Base-by-base conservation (phyloP, 1,139 yeast species). In the Protomyces lactucae-debilis region DNA sequence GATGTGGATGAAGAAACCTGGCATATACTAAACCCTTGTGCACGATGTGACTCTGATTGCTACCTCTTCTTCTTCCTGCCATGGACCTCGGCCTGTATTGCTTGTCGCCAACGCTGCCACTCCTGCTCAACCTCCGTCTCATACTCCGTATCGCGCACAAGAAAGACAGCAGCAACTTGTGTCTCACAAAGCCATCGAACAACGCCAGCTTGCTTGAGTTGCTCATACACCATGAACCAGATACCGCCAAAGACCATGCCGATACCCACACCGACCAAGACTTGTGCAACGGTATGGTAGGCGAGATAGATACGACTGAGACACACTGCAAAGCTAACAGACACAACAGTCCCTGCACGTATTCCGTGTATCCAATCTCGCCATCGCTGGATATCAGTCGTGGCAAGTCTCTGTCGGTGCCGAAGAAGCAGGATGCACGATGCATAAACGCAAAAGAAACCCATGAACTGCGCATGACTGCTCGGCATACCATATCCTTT, bases 391-490 rank as follows among this genome's bases (percentile, higher is more conserved):
- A 37, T 37, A 2, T 5, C 16, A 3, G 14, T n/a, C 5, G 4
- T 9, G 4, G 14, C 16, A 14, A 12, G 16, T 12, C 43, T 37
- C 48, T 4, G 12, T 43, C 48, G 21, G 21, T 18, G 48, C 48
- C 23, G 48, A 16, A 16, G 23, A 18, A 43, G 48, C 48, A 43
- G 25, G 23, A 18, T n/a, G 25, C 48, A 43, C 2, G 25, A 10
- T 2, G 84, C 78, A 74, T 89, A 91, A 3, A 85, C 81, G 16
- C 86, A 83, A 71, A 87, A 85, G 74, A 85, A 93, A 0, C 96
- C 95, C 91, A 91, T 88, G 75, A 92, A 93, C 76, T 93, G 99
- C 0, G 97, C 85, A 75, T 93, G 99, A 1, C 98, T 97, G 65
- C 93, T 85, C 0, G 99, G 99, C 98, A 93, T 92, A 0, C 99